These are phyloP conservation scores for Xylaria sp. DNA, from an alignment of 2,329 filamentous ascomycete genomes.

Conservation along the genomic window DNA sequence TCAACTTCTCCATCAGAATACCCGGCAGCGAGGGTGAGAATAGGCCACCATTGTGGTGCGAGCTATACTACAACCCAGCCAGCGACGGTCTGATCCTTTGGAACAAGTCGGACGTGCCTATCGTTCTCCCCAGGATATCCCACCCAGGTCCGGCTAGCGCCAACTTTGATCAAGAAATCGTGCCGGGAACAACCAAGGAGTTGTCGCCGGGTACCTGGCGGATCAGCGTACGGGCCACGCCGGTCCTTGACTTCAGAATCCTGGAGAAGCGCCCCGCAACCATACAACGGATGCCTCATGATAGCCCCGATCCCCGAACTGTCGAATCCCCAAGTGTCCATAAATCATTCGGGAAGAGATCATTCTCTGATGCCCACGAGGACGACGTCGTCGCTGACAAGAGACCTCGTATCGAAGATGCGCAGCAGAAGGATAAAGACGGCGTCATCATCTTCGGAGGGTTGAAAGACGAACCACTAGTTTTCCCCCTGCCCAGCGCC, in stretches of 20 bases:
- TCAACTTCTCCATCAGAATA: slow-evolving; percentile 62
- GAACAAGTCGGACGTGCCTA: slow-evolving; percentile 58
- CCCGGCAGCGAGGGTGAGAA: slow-evolving; percentile 48
- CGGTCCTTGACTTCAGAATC: slow-evolving; percentile 61
- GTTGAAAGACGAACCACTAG: slow-evolving; percentile 51
- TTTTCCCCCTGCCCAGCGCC: slow-evolving; percentile 54
- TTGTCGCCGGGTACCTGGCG: slow-evolving; percentile 60
- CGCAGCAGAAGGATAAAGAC: slow-evolving; percentile 42
- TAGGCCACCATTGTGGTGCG: slow-evolving; percentile 58
- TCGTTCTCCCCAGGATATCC: slow-evolving; percentile 52
- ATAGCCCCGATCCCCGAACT: slow-evolving; percentile 35
- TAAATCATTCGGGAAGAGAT: slow-evolving; percentile 55
- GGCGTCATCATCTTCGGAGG: slow-evolving; percentile 60
- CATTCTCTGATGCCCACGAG: slow-evolving; percentile 49
- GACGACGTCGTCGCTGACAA: slow-evolving; percentile 41
- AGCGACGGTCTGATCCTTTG: slow-evolving; percentile 61
- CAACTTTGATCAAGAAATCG: slow-evolving; percentile 48
- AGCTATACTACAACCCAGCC: slow-evolving; percentile 62
- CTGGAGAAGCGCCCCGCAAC: slow-evolving; percentile 56
- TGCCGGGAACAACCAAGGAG: slow-evolving; percentile 48
- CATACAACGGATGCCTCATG: slow-evolving; percentile 41
- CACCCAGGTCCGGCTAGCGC: slow-evolving; percentile 44
- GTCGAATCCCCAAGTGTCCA: slow-evolving; percentile 39
- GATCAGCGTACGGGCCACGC: slow-evolving; percentile 52
- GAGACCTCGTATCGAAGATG: slow-evolving; percentile 43